Percentiles rank a stretch among this genome's conserved stretches.
Conservation (phyloP, 768 basidiomycete genomes). For the Floccularia luteovirens region DNA sequence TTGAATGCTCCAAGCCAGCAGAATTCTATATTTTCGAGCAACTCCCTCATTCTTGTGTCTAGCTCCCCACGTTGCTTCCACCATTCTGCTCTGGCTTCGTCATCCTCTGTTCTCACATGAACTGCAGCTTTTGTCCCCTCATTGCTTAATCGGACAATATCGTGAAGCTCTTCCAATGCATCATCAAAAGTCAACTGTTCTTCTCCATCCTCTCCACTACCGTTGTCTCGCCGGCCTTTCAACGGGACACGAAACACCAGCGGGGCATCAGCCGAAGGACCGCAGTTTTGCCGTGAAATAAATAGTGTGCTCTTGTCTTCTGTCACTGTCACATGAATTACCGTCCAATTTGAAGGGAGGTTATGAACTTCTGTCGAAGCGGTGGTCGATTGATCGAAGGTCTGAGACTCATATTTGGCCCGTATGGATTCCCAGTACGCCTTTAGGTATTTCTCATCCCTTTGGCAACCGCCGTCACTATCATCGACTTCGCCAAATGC, state of each 20-base stretch:
- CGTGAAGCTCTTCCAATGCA: slow-evolving; percentile 64
- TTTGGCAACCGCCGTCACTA: slow-evolving; percentile 8
- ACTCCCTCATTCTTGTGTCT: slow-evolving; percentile 66
- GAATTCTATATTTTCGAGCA: slow-evolving; percentile 85
- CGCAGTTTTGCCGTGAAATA: slow-evolving; percentile 67
- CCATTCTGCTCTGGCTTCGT: slow-evolving; percentile 66
- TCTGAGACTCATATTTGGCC: slow-evolving; percentile 42
- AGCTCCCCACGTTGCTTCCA: slow-evolving; percentile 76
- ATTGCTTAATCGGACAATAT: slow-evolving; percentile 78
- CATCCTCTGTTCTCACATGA: slow-evolving; percentile 60
- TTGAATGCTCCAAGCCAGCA: slow-evolving; percentile 98
- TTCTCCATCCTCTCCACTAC: slow-evolving; percentile 58
- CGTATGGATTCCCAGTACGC: slow-evolving; percentile 59
- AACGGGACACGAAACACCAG: slow-evolving; percentile 87
- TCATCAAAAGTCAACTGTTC: slow-evolving; percentile 68
- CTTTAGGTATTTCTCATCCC: slow-evolving; percentile 24
- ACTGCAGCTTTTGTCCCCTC: slow-evolving; percentile 67
- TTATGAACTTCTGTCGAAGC: slow-evolving; percentile 29
- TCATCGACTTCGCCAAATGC: slow-evolving; percentile 32
- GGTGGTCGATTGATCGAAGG: slow-evolving; percentile 31
- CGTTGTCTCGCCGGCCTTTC: slow-evolving; percentile 71
- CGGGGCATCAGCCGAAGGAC: slow-evolving; percentile 34
- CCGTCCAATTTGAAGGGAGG: slow-evolving; percentile 75
- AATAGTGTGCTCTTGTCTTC: slow-evolving; percentile 81
- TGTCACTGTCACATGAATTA: slow-evolving; percentile 77